Evolutionary conservation across 139 green algal genomes (phyloP).

Genomic region (Edaphochlamys debaryana): DNA sequence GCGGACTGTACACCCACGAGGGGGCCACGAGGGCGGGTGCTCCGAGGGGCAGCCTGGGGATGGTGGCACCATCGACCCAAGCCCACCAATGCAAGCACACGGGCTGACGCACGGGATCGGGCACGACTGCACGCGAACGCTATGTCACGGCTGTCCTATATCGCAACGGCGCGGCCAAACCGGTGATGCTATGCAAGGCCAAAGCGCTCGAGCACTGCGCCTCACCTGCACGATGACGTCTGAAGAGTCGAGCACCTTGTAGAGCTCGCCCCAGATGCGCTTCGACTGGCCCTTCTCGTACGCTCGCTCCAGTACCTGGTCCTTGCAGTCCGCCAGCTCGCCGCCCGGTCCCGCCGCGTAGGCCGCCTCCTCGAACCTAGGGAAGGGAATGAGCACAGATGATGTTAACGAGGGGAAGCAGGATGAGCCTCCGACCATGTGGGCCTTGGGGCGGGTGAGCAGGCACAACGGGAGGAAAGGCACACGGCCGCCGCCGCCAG

Average conservation of each 20-base stretch:
- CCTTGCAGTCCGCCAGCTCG: constrained; percentile 6
- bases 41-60: constrained; percentile 20
- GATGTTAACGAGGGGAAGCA: too few species aligned
- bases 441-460: too few species aligned
- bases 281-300: constrained; percentile 92
- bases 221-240: constrained; percentile 97
- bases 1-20: constrained; percentile 56
- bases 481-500: too few species aligned
- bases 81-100: background rate
- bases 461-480: too few species aligned
- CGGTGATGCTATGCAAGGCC: too few species aligned
- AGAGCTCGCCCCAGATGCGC: constrained; percentile 99
- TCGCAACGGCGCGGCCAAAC: too few species aligned
- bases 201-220: too few species aligned
- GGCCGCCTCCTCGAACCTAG: constrained; percentile 44
- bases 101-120: too few species aligned
- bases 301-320: constrained; percentile 22
- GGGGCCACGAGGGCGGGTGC: constrained; percentile 1
- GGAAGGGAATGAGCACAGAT: background rate
- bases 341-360: background rate
- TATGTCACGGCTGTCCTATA: too few species aligned
- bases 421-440: too few species aligned
- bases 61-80: constrained; percentile 34
- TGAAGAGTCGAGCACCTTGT: constrained; percentile 97
- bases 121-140: too few species aligned